Conservation (phyloP, 2,329 filamentous ascomycete species). For the Furcasterigmium sp. region DNA sequence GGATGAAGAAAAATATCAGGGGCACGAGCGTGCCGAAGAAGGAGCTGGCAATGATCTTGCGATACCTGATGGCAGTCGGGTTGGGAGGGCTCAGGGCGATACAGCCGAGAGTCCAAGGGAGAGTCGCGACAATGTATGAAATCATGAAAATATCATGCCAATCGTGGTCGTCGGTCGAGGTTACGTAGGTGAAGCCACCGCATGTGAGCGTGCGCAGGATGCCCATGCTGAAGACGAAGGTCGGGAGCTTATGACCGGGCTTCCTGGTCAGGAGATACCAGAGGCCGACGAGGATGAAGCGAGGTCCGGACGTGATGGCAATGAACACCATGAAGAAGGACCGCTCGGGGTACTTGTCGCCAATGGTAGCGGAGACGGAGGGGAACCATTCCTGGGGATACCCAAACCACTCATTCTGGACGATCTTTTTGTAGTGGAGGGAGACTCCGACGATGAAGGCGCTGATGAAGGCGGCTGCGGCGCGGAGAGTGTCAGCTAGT, state of each 20-base stretch:
- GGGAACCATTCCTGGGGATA: conserved; percentile 97
- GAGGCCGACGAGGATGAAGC: conserved; percentile 83
- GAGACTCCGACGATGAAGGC: conserved; percentile 75
- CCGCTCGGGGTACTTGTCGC: conserved; percentile 92
- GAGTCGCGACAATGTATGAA: conserved; percentile 86
- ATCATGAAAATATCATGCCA: conserved; percentile 99
- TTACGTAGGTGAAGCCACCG: conserved; percentile 97
- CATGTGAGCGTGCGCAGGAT: conserved; percentile 88
- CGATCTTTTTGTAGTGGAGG: conserved; percentile 94
- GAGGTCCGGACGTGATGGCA: conserved; percentile 87
- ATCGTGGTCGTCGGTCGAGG: conserved; percentile 94
- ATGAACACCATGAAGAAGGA: conserved; percentile 98
- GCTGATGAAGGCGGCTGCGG: conserved; percentile 77
- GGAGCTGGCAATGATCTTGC: conserved; percentile 73
- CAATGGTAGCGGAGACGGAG: conserved; percentile 93
- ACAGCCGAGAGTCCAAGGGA: conserved; percentile 93
- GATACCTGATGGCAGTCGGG: conserved; percentile 74
- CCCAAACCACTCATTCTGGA: conserved; percentile 92
- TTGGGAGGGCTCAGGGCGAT: conserved; percentile 84
- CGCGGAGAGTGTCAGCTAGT: conserved; percentile 3
- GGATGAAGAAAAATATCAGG: conserved; percentile 94
- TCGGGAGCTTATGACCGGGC: conserved; percentile 70
- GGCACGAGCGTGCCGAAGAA: conserved; percentile 92
- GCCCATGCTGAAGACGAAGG: conserved; percentile 74
- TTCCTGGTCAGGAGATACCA: conserved; percentile 87